Base-by-base conservation (phyloP, 2,329 filamentous ascomycete genomes). In the Arthrobotrys pseudoclavata region DNA sequence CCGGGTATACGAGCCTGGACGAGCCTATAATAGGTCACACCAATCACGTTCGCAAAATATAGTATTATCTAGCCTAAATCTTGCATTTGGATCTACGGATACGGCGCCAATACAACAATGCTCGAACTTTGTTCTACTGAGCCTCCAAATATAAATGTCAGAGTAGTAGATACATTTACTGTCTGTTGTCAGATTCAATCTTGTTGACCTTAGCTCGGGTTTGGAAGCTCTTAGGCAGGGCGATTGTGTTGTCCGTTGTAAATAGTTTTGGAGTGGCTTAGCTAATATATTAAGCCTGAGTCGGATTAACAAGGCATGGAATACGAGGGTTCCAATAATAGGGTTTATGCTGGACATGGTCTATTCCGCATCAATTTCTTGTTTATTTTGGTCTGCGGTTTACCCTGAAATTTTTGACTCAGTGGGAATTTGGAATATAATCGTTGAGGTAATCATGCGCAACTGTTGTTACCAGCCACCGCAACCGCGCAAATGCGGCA, bases 271-370 rank as follows among this genome's bases (percentile, higher is more conserved):
- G 13, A 55, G 64, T 62, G 74, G 74, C 74, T 77, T 77, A 77
- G 74, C 61, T 77, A 77, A 77, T 77, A 71, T 24, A 60, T 24
- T 60, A 42, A 60, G 55, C 18, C 55, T 66, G 50, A 55, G 37
- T 52, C 42, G 63, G 57, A 55, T 64, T 40, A 66, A 57, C 69
- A 62, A 22, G 48, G 47, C 64, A 52, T 42, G 57, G 47, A 71
- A 77, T 77, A 77, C 67, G 74, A 77, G 67, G 50, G 52, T 67
- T 71, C 74, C 74, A 77, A 77, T 70, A 77, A 77, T 77, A 77
- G 74, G 61, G 67, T 53, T 69, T 34, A 55, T 48, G 52, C 66
- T 77, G 31, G 63, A 34, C 55, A 61, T 69, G 40, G 63, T 48
- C 63, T 57, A 18, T 26, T 40, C 69, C 57, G 37, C 57, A 69